A percentile compares a stretch with the other conserved stretches of the same genome.
phyloP scores from a whole-genome alignment of 768 basidiomycete genomes.

The Pleurotus djamor region DNA sequence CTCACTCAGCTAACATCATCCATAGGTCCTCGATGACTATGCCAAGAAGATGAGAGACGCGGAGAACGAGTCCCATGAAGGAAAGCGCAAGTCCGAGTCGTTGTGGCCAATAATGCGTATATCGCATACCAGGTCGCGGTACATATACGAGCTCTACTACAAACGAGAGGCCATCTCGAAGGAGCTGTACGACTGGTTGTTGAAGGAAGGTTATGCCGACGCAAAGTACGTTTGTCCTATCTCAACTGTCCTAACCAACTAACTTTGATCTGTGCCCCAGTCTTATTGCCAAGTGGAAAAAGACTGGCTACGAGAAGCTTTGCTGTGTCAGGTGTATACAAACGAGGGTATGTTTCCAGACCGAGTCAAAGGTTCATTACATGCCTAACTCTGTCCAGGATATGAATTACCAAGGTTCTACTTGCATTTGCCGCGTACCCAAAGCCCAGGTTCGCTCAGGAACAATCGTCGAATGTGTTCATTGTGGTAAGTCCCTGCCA shows the following conservation, averaged over 20 bases:
- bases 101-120: conserved; percentile 99
- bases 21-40: conserved; percentile 94
- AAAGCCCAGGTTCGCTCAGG: conserved; percentile 90
- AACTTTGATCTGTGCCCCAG: conserved; percentile 32
- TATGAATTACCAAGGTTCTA: conserved; percentile 99
- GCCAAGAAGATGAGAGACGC: conserved; percentile 99
- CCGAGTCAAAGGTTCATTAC: background rate
- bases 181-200: conserved; percentile 94
- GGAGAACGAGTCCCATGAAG: conserved; percentile 98
- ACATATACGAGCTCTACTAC: conserved; percentile 98
- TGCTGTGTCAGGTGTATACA: conserved; percentile 98
- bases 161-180: conserved; percentile 94
- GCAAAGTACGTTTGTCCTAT: conserved; percentile 63
- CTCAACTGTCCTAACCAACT: no score
- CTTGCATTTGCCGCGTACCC: conserved; percentile 96
- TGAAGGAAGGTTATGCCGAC: conserved; percentile 97
- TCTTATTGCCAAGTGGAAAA: conserved; percentile 99
- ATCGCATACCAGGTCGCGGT: conserved; percentile 92
- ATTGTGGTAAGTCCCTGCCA: conserved; percentile 76
- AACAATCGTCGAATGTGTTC: conserved; percentile 93
- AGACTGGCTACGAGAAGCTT: conserved; percentile 95
- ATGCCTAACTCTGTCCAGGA: conserved; percentile 49
- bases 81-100: conserved; percentile 92
- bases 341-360: conserved; percentile 57
- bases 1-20: conserved; percentile 4